Percentiles rank a stretch among this genome's conserved stretches.
Conservation (phyloP, 306 rosid genomes). For the Prunus salicina region DNA sequence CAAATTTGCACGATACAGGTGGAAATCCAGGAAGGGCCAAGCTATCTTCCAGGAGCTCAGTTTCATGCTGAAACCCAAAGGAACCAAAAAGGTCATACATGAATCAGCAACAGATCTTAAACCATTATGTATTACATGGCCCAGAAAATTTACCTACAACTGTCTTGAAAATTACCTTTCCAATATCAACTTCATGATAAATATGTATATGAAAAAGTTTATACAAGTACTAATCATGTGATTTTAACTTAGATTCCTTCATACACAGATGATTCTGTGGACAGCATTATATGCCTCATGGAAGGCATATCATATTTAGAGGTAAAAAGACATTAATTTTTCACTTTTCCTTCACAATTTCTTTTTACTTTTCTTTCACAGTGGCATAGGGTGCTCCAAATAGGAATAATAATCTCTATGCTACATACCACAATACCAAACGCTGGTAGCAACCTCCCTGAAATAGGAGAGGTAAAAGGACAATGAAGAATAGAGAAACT, state of each 20-base stretch:
- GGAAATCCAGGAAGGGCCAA: slow-evolving; percentile 49
- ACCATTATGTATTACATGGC: neutral
- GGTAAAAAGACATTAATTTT: neutral
- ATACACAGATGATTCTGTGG: too few relatives aligned
- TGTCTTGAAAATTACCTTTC: too few relatives aligned
- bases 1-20: slow-evolving; percentile 41
- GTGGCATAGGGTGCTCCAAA: too few relatives aligned
- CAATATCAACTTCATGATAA: too few relatives aligned
- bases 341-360: neutral
- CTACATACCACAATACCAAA: too few relatives aligned
- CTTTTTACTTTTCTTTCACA: neutral
- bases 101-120: neutral
- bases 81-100: neutral
- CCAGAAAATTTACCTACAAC: neutral
- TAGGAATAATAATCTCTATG: too few relatives aligned
- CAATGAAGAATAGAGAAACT: too few relatives aligned
- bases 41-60: slow-evolving; percentile 59
- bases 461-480: too few relatives aligned
- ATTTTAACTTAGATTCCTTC: too few relatives aligned
- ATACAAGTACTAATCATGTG: too few relatives aligned
- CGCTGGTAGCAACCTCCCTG: too few relatives aligned
- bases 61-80: slow-evolving; percentile 41
- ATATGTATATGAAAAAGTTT: too few relatives aligned
- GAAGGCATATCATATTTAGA: neutral
- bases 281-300: neutral